phyloP scores from a whole-genome alignment of 345 rosid genomes.

The Xanthoceras sorbifolium region DNA sequence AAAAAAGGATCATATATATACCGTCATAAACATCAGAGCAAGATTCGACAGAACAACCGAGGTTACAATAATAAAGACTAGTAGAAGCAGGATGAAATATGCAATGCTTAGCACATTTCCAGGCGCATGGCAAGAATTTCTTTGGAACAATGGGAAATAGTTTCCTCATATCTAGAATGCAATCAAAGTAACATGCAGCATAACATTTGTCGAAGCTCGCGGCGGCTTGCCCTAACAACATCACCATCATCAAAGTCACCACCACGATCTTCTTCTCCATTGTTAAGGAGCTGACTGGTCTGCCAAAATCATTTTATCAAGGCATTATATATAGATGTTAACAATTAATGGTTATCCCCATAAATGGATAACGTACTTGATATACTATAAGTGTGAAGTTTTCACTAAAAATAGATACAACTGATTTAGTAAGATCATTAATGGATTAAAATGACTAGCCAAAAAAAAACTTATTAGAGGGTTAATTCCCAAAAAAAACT shows the following conservation, averaged over 20 bases:
- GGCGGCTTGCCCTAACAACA: conserved; percentile 4
- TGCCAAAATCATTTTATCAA: not conserved
- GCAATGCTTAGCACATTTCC: not conserved
- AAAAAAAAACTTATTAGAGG: too few relatives aligned
- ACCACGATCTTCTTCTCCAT: conserved; percentile 2
- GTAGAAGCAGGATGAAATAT: not conserved
- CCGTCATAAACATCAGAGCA: conserved; percentile 1
- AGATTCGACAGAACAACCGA: not conserved
- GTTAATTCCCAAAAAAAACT: too few relatives aligned
- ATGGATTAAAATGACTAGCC: too few relatives aligned
- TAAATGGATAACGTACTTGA: too few relatives aligned
- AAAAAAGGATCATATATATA: not conserved
- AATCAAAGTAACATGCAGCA: not conserved
- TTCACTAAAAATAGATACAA: too few relatives aligned
- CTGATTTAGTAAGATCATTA: too few relatives aligned
- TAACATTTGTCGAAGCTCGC: not conserved
- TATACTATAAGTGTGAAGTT: too few relatives aligned
- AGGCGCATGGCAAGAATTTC: conserved; percentile 12
- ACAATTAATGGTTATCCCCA: too few relatives aligned
- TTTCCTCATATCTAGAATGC: not conserved
- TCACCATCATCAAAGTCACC: not conserved
- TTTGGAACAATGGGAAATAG: not conserved
- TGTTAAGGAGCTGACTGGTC: not conserved
- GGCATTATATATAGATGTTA: too few relatives aligned
- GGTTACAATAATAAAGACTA: not conserved